Evolutionary conservation across 1,284 basidiomycete species (phyloP).

Genomic region (Inonotus obliquus): DNA sequence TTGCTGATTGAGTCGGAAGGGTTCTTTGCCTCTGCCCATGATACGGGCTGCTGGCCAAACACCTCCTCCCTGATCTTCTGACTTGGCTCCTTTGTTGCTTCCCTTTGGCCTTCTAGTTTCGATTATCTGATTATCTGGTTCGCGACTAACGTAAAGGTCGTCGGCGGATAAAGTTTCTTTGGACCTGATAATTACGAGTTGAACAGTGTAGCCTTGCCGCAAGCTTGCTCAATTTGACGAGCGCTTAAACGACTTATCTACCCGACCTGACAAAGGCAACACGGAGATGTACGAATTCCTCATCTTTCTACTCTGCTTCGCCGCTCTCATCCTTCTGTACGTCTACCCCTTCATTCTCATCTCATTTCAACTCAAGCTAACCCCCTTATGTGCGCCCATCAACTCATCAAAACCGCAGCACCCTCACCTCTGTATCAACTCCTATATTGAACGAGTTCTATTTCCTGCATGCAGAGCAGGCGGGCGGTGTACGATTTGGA

Average conservation of each 20-base stretch:
- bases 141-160: background rate
- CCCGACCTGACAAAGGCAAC: background rate
- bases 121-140: background rate
- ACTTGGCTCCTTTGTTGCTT: background rate
- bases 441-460: constrained; percentile 29
- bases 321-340: constrained; percentile 26
- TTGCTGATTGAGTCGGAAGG: background rate
- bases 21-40: background rate
- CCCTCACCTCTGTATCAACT: constrained; percentile 28
- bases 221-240: background rate
- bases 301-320: constrained; percentile 17
- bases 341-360: constrained; percentile 10
- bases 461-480: constrained; percentile 25
- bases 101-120: background rate
- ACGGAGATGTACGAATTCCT: background rate
- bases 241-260: background rate
- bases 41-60: background rate
- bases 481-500: constrained; percentile 28
- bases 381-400: no score
- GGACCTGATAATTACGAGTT: background rate
- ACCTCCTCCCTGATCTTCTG: background rate
- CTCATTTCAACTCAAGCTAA: background rate
- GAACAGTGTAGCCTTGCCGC: no score
- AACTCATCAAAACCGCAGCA: constrained; percentile 19
- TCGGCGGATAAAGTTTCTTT: background rate